These are phyloP conservation scores for Globisporangium heterothallicum DNA, from an alignment of 352 stramenopile genomes.

Conservation along the genomic window DNA sequence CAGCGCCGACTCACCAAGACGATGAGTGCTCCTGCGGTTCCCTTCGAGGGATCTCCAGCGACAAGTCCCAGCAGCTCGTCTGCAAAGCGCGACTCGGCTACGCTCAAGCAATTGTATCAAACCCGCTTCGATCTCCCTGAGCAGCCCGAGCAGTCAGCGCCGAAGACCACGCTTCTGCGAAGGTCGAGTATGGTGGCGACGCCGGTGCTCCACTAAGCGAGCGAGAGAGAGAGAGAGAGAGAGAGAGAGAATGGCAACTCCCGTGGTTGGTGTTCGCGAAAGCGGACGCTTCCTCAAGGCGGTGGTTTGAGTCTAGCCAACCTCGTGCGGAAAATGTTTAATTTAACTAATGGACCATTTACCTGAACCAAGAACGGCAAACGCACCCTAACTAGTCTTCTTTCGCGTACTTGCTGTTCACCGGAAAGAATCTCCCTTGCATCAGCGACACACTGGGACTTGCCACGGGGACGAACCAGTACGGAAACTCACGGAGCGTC, in stretches of 20 bases:
- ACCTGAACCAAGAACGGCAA: too few species aligned
- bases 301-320: too few species aligned
- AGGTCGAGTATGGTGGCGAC: constrained; percentile 19
- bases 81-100: constrained; percentile 17
- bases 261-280: too few species aligned
- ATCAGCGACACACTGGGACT: constrained; percentile 41
- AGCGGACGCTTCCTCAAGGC: too few species aligned
- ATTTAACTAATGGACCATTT: too few species aligned
- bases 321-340: too few species aligned
- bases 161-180: constrained; percentile 8
- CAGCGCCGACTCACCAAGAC: background rate
- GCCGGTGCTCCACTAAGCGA: constrained; percentile 10
- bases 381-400: too few species aligned
- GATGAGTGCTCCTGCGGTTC: too few species aligned
- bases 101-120: constrained; percentile 50
- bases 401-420: constrained; percentile 50
- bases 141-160: background rate
- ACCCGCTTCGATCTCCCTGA: constrained; percentile 50
- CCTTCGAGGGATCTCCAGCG: too few species aligned
- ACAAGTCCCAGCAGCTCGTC: too few species aligned
- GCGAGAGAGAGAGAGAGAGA: too few species aligned
- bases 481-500: constrained; percentile 43
- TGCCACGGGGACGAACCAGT: constrained; percentile 71
- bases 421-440: constrained; percentile 42
- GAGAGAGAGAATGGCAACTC: too few species aligned